Evolutionary conservation across 495 filamentous ascomycete genomes (phyloP).

Genomic region (Terfezia claveryi): DNA sequence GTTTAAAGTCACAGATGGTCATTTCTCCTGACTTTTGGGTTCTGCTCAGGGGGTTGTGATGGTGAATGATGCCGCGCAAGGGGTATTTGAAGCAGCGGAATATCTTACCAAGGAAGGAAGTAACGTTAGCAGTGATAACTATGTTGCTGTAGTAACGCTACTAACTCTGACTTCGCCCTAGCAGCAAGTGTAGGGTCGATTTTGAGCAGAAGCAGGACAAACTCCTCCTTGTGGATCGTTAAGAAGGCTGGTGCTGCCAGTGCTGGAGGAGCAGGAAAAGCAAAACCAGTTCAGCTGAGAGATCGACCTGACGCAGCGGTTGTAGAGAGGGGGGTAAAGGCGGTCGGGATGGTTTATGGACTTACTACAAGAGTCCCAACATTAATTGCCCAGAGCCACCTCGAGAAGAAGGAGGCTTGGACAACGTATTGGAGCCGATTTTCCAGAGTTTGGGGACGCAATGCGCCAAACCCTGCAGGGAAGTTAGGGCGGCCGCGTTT

Average conservation of each 20-base stretch:
- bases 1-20: constrained; percentile 74
- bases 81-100: constrained; percentile 67
- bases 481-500: constrained; percentile 74
- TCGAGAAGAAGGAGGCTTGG: constrained; percentile 84
- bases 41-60: constrained; percentile 51
- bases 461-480: constrained; percentile 85
- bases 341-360: constrained; percentile 56
- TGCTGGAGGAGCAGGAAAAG: background rate
- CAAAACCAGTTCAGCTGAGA: background rate
- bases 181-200: constrained; percentile 61
- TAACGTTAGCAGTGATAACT: constrained; percentile 84
- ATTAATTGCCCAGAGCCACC: constrained; percentile 77
- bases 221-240: constrained; percentile 24
- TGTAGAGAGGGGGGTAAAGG: constrained; percentile 56
- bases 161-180: constrained; percentile 76
- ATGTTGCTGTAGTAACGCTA: constrained; percentile 59
- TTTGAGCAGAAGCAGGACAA: constrained; percentile 66
- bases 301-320: constrained; percentile 41
- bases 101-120: constrained; percentile 39
- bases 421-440: constrained; percentile 90
- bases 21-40: constrained; percentile 96
- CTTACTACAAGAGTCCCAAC: constrained; percentile 60
- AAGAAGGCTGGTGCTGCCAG: constrained; percentile 6
- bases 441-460: constrained; percentile 72
- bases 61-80: constrained; percentile 42